phyloP scores from a whole-genome alignment of 2,329 filamentous ascomycete species.

The Endoconidiophora laricicola region DNA sequence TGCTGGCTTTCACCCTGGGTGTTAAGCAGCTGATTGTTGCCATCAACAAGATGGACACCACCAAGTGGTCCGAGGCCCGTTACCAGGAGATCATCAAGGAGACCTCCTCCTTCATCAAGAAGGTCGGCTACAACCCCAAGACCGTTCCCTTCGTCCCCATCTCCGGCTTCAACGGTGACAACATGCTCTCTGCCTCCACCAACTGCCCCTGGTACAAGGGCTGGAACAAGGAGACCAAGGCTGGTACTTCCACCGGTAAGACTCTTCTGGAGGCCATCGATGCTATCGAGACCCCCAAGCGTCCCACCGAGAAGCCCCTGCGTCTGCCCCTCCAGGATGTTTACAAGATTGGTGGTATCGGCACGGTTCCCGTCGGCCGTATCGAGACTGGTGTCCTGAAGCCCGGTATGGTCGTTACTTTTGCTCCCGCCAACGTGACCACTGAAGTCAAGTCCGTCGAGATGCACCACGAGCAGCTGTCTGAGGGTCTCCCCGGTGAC shows the following conservation, averaged over 20 bases:
- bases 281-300: conserved; percentile 77
- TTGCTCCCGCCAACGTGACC: conserved; percentile 96
- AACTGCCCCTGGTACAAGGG: conserved; percentile 99
- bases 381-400: conserved; percentile 98
- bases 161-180: conserved; percentile 99
- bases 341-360: conserved; percentile 99
- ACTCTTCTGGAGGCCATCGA: conserved; percentile 99
- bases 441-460: conserved; percentile 99
- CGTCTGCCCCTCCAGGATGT: conserved; percentile 99
- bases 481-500: conserved; percentile 92
- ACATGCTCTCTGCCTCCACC: conserved; percentile 81
- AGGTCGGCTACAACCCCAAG: conserved; percentile 99
- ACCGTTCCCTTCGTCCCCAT: conserved; percentile 95
- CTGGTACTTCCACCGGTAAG: conserved; percentile 75
- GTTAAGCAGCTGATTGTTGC: conserved; percentile 99
- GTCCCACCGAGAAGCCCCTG: conserved; percentile 97
- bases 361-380: conserved; percentile 99
- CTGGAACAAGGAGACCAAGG: conserved; percentile 89
- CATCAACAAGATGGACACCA: conserved; percentile 99
- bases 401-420: conserved; percentile 88
- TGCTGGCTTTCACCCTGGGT: conserved; percentile 99
- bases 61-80: conserved; percentile 93
- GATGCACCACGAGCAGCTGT: conserved; percentile 99
- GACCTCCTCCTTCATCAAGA: conserved; percentile 99
- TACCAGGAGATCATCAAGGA: conserved; percentile 99